Evolutionary conservation across 306 rosid species (phyloP).

Genomic region (Mimosa bimucronata): DNA sequence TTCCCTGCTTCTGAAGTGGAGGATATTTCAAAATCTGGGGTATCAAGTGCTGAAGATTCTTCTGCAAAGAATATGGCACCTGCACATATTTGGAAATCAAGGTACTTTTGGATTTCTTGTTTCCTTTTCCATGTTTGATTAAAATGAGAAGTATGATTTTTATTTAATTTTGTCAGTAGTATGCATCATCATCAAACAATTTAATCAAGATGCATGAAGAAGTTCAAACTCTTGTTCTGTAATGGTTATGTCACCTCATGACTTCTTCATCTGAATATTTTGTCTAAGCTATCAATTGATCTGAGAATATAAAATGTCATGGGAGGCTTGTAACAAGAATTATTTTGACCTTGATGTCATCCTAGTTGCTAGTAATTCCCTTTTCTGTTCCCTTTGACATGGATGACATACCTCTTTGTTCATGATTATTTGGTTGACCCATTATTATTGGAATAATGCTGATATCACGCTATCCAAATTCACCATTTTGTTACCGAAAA

Average conservation of each 20-base stretch:
- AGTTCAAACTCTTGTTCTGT: background rate
- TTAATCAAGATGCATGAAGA: background rate
- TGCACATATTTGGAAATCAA: slow-evolving; percentile 81
- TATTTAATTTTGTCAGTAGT: background rate
- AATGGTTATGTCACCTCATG: background rate
- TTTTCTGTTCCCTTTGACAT: background rate
- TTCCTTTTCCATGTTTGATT: slow-evolving; percentile 6
- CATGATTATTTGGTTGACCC: background rate
- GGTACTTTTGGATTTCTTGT: slow-evolving; percentile 48
- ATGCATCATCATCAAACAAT: background rate
- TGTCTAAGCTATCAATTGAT: slow-evolving; percentile 3
- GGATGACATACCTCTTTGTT: background rate
- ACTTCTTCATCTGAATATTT: slow-evolving; percentile 3
- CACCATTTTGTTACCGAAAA: background rate
- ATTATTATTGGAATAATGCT: background rate
- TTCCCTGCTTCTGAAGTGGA: slow-evolving; percentile 86
- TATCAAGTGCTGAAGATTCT: slow-evolving; percentile 61
- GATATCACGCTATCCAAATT: background rate
- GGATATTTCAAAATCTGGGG: slow-evolving; percentile 86
- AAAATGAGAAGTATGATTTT: background rate
- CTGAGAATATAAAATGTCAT: background rate
- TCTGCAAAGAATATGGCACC: slow-evolving; percentile 58
- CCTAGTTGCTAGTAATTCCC: background rate
- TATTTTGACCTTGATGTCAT: background rate
- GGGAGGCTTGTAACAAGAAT: background rate